These are phyloP conservation scores for Trametes polyzona DNA, from an alignment of 1,284 basidiomycete genomes.

Conservation along the genomic window DNA sequence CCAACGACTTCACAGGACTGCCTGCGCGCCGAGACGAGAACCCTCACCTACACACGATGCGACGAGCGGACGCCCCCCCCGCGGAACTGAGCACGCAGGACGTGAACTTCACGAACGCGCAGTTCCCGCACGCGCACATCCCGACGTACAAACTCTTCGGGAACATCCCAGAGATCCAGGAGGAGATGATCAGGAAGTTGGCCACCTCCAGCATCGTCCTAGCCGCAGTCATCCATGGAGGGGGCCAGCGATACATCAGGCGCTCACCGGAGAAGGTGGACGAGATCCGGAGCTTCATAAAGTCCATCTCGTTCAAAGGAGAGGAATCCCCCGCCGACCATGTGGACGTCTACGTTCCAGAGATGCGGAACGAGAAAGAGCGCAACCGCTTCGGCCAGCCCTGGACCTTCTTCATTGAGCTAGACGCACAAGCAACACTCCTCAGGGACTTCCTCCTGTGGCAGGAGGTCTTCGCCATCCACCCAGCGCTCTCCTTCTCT, in stretches of 20 bases:
- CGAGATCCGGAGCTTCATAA: constrained; percentile 1
- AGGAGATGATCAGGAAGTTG: neutral
- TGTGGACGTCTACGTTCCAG: constrained; percentile 1
- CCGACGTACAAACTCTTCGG: constrained; percentile 2
- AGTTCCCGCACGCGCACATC: neutral
- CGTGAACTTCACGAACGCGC: neutral
- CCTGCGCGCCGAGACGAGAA: neutral
- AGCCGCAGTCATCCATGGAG: constrained; percentile 6
- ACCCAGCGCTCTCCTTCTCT: constrained; percentile 2
- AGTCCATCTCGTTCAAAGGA: neutral
- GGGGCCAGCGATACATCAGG: neutral
- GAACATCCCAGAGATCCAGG: neutral
- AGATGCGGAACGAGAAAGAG: neutral
- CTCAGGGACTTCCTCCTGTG: constrained; percentile 5
- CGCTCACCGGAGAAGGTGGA: constrained; percentile 4
- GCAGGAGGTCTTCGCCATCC: constrained; percentile 5
- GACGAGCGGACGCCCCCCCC: neutral
- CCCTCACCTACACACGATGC: neutral
- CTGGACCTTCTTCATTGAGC: constrained; percentile 7
- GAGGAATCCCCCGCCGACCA: neutral
- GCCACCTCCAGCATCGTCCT: neutral
- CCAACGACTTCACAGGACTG: neutral
- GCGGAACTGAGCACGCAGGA: neutral
- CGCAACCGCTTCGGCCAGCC: constrained; percentile 10
- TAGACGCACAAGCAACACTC: neutral